Conservation (phyloP, 352 stramenopile genomes). For the Phytophthora litchii region DNA sequence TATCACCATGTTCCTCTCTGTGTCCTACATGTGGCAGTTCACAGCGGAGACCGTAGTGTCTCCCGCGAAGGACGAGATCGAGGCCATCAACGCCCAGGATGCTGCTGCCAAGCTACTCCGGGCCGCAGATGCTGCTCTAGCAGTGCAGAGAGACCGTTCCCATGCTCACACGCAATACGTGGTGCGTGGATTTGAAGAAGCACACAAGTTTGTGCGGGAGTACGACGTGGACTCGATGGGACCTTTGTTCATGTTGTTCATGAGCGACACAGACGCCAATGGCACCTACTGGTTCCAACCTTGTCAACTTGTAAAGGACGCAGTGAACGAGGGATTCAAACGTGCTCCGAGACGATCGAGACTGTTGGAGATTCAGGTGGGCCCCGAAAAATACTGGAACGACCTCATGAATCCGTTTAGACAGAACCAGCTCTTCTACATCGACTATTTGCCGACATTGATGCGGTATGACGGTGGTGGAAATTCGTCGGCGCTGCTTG, state of each 20-base stretch:
- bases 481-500: constrained; percentile 72
- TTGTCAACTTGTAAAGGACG: constrained; percentile 64
- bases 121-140: constrained; percentile 27
- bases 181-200: constrained; percentile 71
- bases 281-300: constrained; percentile 82
- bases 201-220: constrained; percentile 78
- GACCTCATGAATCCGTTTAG: constrained; percentile 77
- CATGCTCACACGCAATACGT: constrained; percentile 64
- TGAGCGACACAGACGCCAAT: constrained; percentile 71
- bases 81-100: constrained; percentile 25
- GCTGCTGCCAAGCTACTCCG: constrained; percentile 25
- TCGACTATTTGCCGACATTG: constrained; percentile 78
- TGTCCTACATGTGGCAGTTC: constrained; percentile 80
- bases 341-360: constrained; percentile 64
- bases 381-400: constrained; percentile 61
- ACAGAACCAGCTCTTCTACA: constrained; percentile 86
- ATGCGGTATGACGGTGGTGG: constrained; percentile 80
- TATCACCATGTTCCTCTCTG: constrained; percentile 59
- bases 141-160: constrained; percentile 43
- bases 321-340: constrained; percentile 62
- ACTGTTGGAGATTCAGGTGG: constrained; percentile 76
- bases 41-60: constrained; percentile 44
- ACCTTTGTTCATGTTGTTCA: constrained; percentile 78
- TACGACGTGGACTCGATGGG: constrained; percentile 70
- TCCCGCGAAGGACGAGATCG: constrained; percentile 19